Base-by-base conservation (phyloP, 1,284 basidiomycete species). In the Anthracocystis setariae region DNA sequence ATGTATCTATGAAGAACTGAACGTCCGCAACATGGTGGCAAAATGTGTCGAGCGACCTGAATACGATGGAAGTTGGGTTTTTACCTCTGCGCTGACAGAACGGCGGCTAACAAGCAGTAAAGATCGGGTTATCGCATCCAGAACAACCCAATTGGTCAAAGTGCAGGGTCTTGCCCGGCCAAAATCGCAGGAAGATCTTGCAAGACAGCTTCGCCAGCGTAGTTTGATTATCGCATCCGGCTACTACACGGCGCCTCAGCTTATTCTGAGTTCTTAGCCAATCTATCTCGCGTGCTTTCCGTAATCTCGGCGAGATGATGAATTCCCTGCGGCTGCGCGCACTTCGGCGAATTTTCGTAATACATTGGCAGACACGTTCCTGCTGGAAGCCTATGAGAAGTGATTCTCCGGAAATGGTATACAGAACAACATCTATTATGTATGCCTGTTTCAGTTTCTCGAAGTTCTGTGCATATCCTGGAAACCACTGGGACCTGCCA, bases 311-410 rank as follows among this genome's bases (percentile, higher is more conserved):
- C 54, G 44, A 33, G 43, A 50, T 50, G 42, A 58, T 58, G 47
- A 25, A n/a, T n/a, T n/a, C 29, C 29, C 5, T 29, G 12, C 29
- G 12, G 29, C 29, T 7, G 29, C 43, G 27, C 13, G 27, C 25
- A 29, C 27, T 7, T 21, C 46, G 45, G 54, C 46, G 54, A 56
- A 48, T 56, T 56, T 25, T 20, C 38, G 40, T 47, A 47, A 37
- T 37, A 25, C 18, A 38, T 29, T 12, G 29, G 29, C 29, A 29
- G 12, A 29, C 29, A 29, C 29, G 5, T 29, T 5, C 29, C 5
- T 29, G 29, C 29, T n/a, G n/a, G n/a, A 29, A 12, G 29, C 12
- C 29, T 7, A 5, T 29, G 12, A 29, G 29, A 29, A 29, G 29
- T 29, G n/a, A n/a, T n/a, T n/a, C n/a, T n/a, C n/a, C n/a, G n/a